Evolutionary conservation across 176 grass and related monocot genomes (phyloP).

Genomic region (Cocos nucifera): DNA sequence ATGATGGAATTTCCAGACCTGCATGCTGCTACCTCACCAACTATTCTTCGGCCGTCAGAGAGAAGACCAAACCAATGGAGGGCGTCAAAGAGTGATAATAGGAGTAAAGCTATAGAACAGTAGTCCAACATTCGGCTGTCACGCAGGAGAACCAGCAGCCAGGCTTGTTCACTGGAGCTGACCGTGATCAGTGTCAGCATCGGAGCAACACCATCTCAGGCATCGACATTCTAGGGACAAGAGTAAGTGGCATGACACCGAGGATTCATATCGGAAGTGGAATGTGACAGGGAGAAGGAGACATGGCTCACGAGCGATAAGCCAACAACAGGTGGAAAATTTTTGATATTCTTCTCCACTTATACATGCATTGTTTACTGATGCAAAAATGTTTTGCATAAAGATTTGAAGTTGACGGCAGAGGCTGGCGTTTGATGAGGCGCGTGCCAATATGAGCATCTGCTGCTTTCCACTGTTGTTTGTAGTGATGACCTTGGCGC

Average conservation of each 20-base stretch:
- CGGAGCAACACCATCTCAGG: no score
- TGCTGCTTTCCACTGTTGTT: background rate
- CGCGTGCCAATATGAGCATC: background rate
- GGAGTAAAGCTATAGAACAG: background rate
- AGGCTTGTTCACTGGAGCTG: no score
- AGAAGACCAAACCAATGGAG: no score
- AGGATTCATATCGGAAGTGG: background rate
- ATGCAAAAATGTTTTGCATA: no score
- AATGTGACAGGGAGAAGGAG: background rate
- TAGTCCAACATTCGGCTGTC: slow-evolving; percentile 4
- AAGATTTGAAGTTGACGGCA: background rate
- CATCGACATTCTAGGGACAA: background rate
- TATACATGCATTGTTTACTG: background rate
- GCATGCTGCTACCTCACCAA: no score
- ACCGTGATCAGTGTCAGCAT: no score
- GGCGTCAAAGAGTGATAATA: no score
- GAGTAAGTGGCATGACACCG: background rate
- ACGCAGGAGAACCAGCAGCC: background rate
- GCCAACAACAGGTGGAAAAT: background rate
- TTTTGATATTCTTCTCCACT: slow-evolving; percentile 12
- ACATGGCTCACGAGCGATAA: background rate
- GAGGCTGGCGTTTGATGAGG: background rate
- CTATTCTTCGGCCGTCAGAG: no score
- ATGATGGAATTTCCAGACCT: no score
- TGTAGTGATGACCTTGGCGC: no score